A percentile compares a stretch with the other conserved stretches of the same genome.
Evolutionary conservation across 1,284 basidiomycete genomes (phyloP).

Genomic region (Cryptococcus sp.): DNA sequence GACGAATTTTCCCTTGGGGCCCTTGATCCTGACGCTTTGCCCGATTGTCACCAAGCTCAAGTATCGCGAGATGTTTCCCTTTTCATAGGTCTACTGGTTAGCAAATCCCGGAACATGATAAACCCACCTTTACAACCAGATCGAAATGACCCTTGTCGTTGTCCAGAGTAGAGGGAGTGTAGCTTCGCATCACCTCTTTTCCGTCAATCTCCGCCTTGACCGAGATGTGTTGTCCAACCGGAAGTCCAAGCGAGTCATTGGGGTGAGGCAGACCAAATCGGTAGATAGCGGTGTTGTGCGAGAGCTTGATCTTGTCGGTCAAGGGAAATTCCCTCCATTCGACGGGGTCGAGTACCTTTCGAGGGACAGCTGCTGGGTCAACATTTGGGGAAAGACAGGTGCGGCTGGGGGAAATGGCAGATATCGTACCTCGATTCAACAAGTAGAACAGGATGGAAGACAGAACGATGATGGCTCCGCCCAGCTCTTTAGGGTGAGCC

Average conservation of each 20-base stretch:
- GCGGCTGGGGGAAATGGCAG: neutral
- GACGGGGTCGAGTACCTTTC: slow-evolving; percentile 34
- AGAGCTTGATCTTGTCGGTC: slow-evolving; percentile 72
- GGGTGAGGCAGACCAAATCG: slow-evolving; percentile 74
- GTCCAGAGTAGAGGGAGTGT: slow-evolving; percentile 91
- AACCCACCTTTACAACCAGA: slow-evolving; percentile 82
- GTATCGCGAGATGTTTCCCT: slow-evolving; percentile 90
- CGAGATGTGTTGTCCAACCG: slow-evolving; percentile 94
- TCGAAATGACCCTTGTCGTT: slow-evolving; percentile 91
- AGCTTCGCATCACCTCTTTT: slow-evolving; percentile 82
- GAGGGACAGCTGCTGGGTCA: slow-evolving; percentile 2
- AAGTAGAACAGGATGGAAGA: slow-evolving; percentile 13
- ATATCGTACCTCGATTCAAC: slow-evolving; percentile 4
- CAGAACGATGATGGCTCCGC: slow-evolving; percentile 15
- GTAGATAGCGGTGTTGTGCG: slow-evolving; percentile 96
- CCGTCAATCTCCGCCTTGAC: slow-evolving; percentile 85
- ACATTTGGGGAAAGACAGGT: neutral
- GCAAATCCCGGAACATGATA: neutral
- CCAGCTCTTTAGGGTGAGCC: slow-evolving; percentile 22
- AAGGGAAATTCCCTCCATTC: slow-evolving; percentile 79
- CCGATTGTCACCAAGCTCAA: slow-evolving; percentile 75
- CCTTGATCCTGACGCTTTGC: slow-evolving; percentile 81
- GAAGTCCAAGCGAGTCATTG: slow-evolving; percentile 78
- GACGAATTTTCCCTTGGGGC: slow-evolving; percentile 89
- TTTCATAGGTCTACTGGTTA: slow-evolving; percentile 72